phyloP scores from a whole-genome alignment of 176 grass and related monocot genomes.

The Lolium perenne region DNA sequence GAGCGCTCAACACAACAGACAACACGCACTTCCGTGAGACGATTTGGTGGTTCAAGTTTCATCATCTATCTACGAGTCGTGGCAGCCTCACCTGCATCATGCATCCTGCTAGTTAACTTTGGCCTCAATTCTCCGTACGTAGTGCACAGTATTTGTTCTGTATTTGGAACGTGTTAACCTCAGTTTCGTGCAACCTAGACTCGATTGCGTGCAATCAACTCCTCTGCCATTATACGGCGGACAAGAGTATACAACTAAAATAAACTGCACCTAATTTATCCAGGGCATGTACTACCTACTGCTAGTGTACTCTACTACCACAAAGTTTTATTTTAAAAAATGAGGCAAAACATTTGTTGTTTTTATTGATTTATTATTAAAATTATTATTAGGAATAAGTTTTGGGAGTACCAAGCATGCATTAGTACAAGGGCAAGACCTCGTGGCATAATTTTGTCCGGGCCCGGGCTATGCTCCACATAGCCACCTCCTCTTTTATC shows the following conservation, averaged over 20 bases:
- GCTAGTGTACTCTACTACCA: too few relatives aligned
- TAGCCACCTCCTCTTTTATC: too few relatives aligned
- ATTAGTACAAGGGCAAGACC: too few relatives aligned
- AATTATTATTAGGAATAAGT: too few relatives aligned
- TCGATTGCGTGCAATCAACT: slow-evolving; percentile 43
- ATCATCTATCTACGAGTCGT: not conserved
- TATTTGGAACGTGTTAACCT: not conserved
- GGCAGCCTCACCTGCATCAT: slow-evolving; percentile 3
- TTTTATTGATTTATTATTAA: too few relatives aligned
- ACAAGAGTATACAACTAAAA: not conserved
- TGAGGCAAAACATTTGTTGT: too few relatives aligned
- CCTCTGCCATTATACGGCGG: not conserved
- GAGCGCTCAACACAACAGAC: not conserved
- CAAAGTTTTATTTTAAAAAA: too few relatives aligned
- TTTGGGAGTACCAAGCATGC: too few relatives aligned
- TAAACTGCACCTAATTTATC: not conserved
- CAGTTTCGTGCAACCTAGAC: slow-evolving; percentile 1
- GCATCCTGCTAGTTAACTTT: not conserved
- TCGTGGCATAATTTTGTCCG: too few relatives aligned
- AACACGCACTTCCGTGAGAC: not conserved
- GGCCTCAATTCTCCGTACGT: not conserved
- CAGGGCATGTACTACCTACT: not conserved
- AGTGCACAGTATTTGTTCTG: not conserved
- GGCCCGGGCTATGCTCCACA: too few relatives aligned
- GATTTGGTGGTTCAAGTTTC: not conserved